phyloP scores from a whole-genome alignment of 2,329 filamentous ascomycete species.

The Apiospora marii region DNA sequence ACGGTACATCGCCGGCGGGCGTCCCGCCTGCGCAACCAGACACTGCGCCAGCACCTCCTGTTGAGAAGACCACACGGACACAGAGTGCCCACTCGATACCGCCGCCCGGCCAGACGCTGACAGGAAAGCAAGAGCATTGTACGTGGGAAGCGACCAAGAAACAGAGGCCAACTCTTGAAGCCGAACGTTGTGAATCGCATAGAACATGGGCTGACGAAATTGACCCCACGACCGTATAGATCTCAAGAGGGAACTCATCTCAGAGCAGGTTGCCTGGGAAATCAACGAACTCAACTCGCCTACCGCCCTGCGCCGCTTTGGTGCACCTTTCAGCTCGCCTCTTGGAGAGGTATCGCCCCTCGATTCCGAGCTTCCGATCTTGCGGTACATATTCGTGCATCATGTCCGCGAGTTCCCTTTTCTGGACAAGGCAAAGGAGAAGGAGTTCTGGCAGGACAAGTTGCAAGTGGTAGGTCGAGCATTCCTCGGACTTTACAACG shows the following conservation, averaged over 20 bases:
- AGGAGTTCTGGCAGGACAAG: slow-evolving; percentile 99
- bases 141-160: slow-evolving; percentile 40
- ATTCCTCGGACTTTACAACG: not conserved
- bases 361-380: slow-evolving; percentile 90
- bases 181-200: not conserved
- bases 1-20: slow-evolving; percentile 1
- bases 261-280: slow-evolving; percentile 87
- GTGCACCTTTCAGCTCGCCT: slow-evolving; percentile 92
- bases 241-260: slow-evolving; percentile 93
- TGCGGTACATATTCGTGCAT: slow-evolving; percentile 97
- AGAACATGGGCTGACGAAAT: not conserved
- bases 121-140: slow-evolving; percentile 99
- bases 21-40: slow-evolving; percentile 1
- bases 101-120: slow-evolving; percentile 65
- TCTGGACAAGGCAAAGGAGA: slow-evolving; percentile 93
- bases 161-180: slow-evolving; percentile 27
- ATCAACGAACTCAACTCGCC: slow-evolving; percentile 93
- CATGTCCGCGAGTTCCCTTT: slow-evolving; percentile 99
- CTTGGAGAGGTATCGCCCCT: slow-evolving; percentile 91
- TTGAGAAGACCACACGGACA: slow-evolving; percentile 16
- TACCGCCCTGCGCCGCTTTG: slow-evolving; percentile 92
- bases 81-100: slow-evolving; percentile 31
- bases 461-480: slow-evolving; percentile 79
- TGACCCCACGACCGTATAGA: slow-evolving; percentile 59
- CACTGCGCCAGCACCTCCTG: not conserved